These are phyloP conservation scores for Chytriomyces sp. DNA, from an alignment of 192 early-diverging fungal species.

Conservation along the genomic window DNA sequence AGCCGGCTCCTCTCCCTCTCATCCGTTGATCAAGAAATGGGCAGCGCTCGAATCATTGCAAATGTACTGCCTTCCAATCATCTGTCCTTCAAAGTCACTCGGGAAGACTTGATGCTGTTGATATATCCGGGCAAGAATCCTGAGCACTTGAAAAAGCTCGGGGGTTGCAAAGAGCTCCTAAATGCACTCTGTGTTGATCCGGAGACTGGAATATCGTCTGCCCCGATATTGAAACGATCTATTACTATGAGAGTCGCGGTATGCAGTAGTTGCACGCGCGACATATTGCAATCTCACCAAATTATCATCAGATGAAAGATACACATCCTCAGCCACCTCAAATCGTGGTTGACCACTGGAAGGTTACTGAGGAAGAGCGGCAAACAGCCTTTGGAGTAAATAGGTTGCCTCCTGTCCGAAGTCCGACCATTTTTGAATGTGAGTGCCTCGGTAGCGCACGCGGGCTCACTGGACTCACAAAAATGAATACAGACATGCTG, in stretches of 20 bases:
- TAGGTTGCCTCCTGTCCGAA: constrained; percentile 43
- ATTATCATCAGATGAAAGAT: background rate
- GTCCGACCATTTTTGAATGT: constrained; percentile 40
- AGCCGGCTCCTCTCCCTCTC: no score
- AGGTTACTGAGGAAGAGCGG: constrained; percentile 3
- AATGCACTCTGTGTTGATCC: constrained; percentile 23
- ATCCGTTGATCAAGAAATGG: background rate
- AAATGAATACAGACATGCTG: constrained; percentile 23
- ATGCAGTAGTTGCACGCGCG: background rate
- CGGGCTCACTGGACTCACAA: background rate
- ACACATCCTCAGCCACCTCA: background rate
- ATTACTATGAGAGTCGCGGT: background rate
- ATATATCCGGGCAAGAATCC: constrained; percentile 7
- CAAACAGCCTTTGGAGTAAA: constrained; percentile 41
- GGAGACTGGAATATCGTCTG: background rate
- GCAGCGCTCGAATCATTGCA: background rate
- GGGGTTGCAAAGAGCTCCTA: constrained; percentile 10
- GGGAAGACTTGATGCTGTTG: background rate
- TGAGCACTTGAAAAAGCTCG: background rate
- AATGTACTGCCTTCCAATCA: background rate
- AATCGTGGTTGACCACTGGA: background rate
- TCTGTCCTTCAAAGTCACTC: constrained; percentile 7
- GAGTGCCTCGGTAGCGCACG: constrained; percentile 9
- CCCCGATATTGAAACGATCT: background rate
- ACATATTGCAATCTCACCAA: background rate